These are phyloP conservation scores for Salvia rosmarinus DNA, from an alignment of 257 asterid genomes.

Conservation along the genomic window DNA sequence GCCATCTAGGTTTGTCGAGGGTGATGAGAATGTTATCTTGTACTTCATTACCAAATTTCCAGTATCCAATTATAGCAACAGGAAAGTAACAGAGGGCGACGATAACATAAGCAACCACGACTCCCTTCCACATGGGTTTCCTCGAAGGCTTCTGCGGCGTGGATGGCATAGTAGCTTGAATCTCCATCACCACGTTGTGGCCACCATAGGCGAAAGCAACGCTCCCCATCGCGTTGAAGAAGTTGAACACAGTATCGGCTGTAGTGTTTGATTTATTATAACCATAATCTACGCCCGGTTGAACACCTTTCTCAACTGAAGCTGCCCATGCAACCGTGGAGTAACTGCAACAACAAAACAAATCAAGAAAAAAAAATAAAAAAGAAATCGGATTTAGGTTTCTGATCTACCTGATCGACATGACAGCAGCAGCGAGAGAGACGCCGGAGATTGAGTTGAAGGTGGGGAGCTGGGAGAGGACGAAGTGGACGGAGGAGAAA, in stretches of 20 bases:
- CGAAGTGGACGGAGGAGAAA: constrained; percentile 21
- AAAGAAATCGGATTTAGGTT: too few relatives aligned
- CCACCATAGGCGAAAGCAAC: constrained; percentile 24
- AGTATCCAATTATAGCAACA: constrained; percentile 27
- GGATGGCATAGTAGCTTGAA: constrained; percentile 28
- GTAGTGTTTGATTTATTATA: neutral
- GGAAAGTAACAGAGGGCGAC: constrained; percentile 24
- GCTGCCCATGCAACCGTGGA: constrained; percentile 19
- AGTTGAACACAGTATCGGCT: neutral
- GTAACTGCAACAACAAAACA: neutral
- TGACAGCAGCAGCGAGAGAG: constrained; percentile 27
- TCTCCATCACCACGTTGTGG: constrained; percentile 29
- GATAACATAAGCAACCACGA: neutral
- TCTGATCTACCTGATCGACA: constrained; percentile 32
- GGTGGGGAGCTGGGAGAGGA: constrained; percentile 30
- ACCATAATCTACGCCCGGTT: constrained; percentile 2
- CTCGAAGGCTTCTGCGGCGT: constrained; percentile 14
- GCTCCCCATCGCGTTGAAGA: constrained; percentile 23
- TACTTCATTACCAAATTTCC: constrained; percentile 12
- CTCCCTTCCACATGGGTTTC: constrained; percentile 31
- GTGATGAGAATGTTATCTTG: constrained; percentile 21
- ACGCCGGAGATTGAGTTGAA: constrained; percentile 28
- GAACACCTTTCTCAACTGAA: neutral
- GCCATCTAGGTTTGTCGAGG: constrained; percentile 9
- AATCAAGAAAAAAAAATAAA: too few relatives aligned